Conservation (phyloP, 495 filamentous ascomycete species). For the Endocarpon pusillum region DNA sequence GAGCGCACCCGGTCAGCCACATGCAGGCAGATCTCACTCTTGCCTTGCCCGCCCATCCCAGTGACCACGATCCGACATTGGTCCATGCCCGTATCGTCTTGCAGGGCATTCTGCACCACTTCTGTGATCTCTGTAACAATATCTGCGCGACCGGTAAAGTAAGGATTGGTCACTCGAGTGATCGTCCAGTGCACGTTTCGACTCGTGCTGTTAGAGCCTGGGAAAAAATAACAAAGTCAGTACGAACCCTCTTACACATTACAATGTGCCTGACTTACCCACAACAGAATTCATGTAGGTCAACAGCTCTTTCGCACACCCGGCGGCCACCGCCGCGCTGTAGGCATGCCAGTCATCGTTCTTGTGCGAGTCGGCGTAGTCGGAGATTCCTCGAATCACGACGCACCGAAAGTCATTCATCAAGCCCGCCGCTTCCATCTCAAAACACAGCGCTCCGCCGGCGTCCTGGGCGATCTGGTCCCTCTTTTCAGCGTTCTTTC, state of each 20-base stretch:
- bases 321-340: slow-evolving; percentile 21
- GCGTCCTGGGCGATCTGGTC: no score
- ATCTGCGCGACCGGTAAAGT: slow-evolving; percentile 3
- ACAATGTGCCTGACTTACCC: no score
- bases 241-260: no score
- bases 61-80: slow-evolving; percentile 3
- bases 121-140: slow-evolving; percentile 1
- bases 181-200: slow-evolving; percentile 2
- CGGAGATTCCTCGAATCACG: slow-evolving; percentile 24
- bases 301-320: slow-evolving; percentile 20
- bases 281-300: slow-evolving; percentile 6
- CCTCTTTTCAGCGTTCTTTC: no score
- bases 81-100: no score
- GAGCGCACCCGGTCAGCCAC: slow-evolving; percentile 3
- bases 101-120: not conserved
- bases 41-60: slow-evolving; percentile 3
- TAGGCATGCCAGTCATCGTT: slow-evolving; percentile 24
- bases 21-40: slow-evolving; percentile 5
- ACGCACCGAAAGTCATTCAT: slow-evolving; percentile 22
- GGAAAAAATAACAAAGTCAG: no score
- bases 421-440: slow-evolving; percentile 30
- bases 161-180: not conserved
- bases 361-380: slow-evolving; percentile 27
- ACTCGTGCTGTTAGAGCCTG: no score
- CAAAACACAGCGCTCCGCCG: slow-evolving; percentile 15